Percentiles rank a stretch among this genome's conserved stretches.
Evolutionary conservation across 2,329 filamentous ascomycete genomes (phyloP).

Genomic region (Macrophomina tecta): DNA sequence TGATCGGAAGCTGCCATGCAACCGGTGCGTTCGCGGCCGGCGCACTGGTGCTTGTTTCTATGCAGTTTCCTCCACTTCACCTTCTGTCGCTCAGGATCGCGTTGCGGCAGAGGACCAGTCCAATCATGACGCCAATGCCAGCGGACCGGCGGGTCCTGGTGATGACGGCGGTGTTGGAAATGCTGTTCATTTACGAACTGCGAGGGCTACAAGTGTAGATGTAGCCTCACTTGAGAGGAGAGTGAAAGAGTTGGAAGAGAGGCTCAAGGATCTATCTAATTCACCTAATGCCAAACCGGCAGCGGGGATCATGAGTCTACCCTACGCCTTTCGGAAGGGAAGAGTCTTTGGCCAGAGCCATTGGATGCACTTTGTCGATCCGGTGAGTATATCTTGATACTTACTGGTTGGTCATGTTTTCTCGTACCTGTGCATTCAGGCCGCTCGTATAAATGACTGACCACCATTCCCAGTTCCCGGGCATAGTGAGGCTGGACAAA

Average conservation of each 20-base stretch:
- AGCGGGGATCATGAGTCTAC: neutral
- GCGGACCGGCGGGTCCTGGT: no score
- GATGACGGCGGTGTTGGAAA: no score
- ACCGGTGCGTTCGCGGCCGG: slow-evolving; percentile 31
- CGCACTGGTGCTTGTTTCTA: slow-evolving; percentile 30
- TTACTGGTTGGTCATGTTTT: neutral
- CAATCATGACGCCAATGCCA: no score
- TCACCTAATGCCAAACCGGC: slow-evolving; percentile 24
- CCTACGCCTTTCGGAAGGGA: neutral
- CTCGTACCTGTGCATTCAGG: slow-evolving; percentile 6
- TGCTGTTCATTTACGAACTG: neutral
- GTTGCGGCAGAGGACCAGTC: no score
- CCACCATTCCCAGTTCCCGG: neutral
- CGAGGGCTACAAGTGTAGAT: neutral
- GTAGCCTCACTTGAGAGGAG: neutral
- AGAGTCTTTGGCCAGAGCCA: slow-evolving; percentile 62
- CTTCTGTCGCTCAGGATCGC: neutral
- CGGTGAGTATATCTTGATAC: slow-evolving; percentile 47
- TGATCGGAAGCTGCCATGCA: slow-evolving; percentile 35
- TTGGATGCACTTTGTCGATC: slow-evolving; percentile 57
- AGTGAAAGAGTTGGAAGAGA: neutral
- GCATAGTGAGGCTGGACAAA: neutral
- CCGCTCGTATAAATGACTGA: slow-evolving; percentile 25
- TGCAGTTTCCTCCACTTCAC: neutral
- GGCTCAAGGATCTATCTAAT: neutral